phyloP scores from a whole-genome alignment of 2,329 filamentous ascomycete genomes.

The Fusarium haematococcum region DNA sequence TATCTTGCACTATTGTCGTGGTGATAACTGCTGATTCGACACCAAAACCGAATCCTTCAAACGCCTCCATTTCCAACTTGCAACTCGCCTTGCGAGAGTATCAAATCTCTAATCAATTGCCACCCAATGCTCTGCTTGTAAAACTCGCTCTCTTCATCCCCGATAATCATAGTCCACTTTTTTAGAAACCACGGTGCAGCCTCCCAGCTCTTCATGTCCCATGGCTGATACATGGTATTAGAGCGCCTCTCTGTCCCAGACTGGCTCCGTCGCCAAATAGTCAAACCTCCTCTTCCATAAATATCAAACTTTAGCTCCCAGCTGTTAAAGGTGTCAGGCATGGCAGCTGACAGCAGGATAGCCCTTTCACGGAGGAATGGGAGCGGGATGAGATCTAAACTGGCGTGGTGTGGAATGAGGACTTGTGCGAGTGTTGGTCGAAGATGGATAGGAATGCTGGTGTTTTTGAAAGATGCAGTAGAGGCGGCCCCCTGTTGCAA shows the following conservation, averaged over 20 bases:
- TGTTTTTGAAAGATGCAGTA: background rate
- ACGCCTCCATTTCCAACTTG: background rate
- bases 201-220: slow-evolving; percentile 46
- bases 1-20: background rate
- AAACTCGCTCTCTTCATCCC: slow-evolving; percentile 30
- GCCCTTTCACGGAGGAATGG: slow-evolving; percentile 41
- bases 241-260: background rate
- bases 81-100: background rate
- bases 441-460: slow-evolving; percentile 31
- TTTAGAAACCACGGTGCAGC: slow-evolving; percentile 45
- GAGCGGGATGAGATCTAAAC: slow-evolving; percentile 43
- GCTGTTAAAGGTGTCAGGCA: slow-evolving; percentile 34
- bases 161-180: slow-evolving; percentile 42
- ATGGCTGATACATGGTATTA: slow-evolving; percentile 32
- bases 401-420: slow-evolving; percentile 42
- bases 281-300: slow-evolving; percentile 35
- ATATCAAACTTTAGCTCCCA: slow-evolving; percentile 46
- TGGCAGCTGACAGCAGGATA: slow-evolving; percentile 40
- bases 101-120: slow-evolving; percentile 32
- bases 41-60: background rate
- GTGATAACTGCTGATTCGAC: background rate
- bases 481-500: background rate
- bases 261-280: slow-evolving; percentile 23
- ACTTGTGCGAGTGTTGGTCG: slow-evolving; percentile 43
- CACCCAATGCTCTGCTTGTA: slow-evolving; percentile 39